Conservation (phyloP, 176 grass and related monocot genomes). For the Chloris gayana region DNA sequence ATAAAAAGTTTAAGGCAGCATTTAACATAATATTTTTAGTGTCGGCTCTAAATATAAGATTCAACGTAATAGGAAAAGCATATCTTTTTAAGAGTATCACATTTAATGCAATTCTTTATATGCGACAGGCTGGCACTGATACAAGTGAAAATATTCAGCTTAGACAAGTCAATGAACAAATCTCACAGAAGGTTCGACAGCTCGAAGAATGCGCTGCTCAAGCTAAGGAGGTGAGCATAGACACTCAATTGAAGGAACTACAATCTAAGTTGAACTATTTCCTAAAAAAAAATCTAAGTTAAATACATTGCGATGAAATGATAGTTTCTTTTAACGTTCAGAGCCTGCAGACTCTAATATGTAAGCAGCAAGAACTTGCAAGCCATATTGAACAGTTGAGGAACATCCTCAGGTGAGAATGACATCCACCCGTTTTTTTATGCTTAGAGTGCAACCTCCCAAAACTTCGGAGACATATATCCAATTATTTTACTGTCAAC, state of each 20-base stretch:
- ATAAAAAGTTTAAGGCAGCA: background rate
- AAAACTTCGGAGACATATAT: conserved; percentile 4
- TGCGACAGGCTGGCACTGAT: conserved; percentile 42
- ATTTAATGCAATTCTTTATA: conserved; percentile 14
- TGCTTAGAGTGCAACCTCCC: background rate
- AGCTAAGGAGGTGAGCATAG: conserved; percentile 60
- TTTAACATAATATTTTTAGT: conserved; percentile 7
- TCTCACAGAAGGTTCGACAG: conserved; percentile 59
- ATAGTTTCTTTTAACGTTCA: conserved; percentile 35
- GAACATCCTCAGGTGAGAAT: conserved; percentile 55
- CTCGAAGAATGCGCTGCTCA: conserved; percentile 64
- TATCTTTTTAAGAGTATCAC: background rate
- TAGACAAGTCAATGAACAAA: conserved; percentile 26
- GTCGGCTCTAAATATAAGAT: background rate
- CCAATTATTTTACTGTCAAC: background rate
- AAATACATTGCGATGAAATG: conserved; percentile 10
- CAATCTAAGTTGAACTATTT: background rate
- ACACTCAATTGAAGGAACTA: conserved; percentile 32
- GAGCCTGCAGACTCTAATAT: conserved; percentile 61
- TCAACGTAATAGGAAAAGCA: background rate
- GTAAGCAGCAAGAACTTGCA: conserved; percentile 69
- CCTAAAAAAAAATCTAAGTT: conserved; percentile 1
- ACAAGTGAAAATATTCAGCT: conserved; percentile 26
- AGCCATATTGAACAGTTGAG: conserved; percentile 63
- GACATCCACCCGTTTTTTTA: conserved; percentile 5